Percentiles rank a stretch among this genome's conserved stretches.
These are phyloP conservation scores for Camelina sativa DNA, from an alignment of 345 rosid genomes.

Conservation along the genomic window DNA sequence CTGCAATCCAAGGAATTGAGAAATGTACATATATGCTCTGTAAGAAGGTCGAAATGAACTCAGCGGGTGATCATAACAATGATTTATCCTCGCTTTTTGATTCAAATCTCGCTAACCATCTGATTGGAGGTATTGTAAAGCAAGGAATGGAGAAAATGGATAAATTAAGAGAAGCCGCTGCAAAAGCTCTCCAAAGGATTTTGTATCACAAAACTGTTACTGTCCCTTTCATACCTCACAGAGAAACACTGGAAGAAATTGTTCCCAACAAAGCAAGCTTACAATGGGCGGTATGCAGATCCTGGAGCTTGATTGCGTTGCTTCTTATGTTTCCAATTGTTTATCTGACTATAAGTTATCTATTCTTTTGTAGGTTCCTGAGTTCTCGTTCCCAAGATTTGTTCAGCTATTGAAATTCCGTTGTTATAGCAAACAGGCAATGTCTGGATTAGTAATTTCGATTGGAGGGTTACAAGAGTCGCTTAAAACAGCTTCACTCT, in stretches of 20 bases:
- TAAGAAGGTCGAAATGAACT: constrained; percentile 40
- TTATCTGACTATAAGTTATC: constrained; percentile 14
- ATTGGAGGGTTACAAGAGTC: constrained; percentile 94
- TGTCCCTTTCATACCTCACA: constrained; percentile 67
- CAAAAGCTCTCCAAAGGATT: constrained; percentile 74
- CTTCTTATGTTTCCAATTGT: constrained; percentile 15
- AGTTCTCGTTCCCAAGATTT: constrained; percentile 75
- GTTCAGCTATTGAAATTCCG: constrained; percentile 61
- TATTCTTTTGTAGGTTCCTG: constrained; percentile 65
- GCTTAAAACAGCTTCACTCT: constrained; percentile 65
- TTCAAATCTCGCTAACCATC: constrained; percentile 59
- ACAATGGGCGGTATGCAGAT: constrained; percentile 72
- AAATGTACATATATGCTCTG: constrained; percentile 78
- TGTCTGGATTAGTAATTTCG: constrained; percentile 86
- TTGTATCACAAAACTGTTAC: constrained; percentile 56
- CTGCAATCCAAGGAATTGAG: constrained; percentile 89
- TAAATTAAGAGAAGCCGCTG: constrained; percentile 87
- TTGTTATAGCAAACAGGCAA: constrained; percentile 67
- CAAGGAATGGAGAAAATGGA: constrained; percentile 96
- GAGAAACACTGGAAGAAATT: constrained; percentile 72
- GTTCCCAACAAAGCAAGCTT: constrained; percentile 58
- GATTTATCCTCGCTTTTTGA: constrained; percentile 53
- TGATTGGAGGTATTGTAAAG: constrained; percentile 70
- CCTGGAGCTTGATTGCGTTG: constrained; percentile 20
- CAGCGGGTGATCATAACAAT: constrained; percentile 42